These are phyloP conservation scores for Hymenoscyphus fructigenus DNA, from an alignment of 2,329 filamentous ascomycete species.

Conservation along the genomic window DNA sequence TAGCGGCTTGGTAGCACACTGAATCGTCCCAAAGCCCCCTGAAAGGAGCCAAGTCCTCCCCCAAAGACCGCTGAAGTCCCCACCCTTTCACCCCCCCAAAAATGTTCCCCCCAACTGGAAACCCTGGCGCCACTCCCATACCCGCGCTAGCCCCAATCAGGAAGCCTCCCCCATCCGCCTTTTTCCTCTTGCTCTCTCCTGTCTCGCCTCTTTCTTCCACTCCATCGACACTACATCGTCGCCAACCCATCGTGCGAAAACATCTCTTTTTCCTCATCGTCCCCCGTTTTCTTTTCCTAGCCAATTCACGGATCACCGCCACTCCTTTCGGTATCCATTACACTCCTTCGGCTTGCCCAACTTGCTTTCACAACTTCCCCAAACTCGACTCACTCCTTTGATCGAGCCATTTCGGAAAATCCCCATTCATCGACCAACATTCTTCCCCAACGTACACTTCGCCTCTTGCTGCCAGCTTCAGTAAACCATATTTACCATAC, in stretches of 20 bases:
- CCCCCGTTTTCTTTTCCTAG: conserved; percentile 33
- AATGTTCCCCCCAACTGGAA: background rate
- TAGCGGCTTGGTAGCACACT: background rate
- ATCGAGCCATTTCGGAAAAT: conserved; percentile 16
- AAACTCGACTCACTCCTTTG: conserved; percentile 24
- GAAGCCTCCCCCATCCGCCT: background rate
- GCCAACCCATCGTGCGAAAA: conserved; percentile 7
- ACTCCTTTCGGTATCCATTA: conserved; percentile 50
- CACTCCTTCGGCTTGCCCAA: conserved; percentile 38
- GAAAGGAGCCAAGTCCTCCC: background rate
- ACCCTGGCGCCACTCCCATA: background rate
- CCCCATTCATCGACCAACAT: conserved; percentile 9
- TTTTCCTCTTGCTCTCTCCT: background rate
- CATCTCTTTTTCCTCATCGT: conserved; percentile 21
- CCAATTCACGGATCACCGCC: conserved; percentile 45
- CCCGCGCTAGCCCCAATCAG: background rate
- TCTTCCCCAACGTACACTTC: conserved; percentile 26
- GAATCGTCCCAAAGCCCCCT: background rate
- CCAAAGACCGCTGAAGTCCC: background rate
- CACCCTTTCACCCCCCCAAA: background rate
- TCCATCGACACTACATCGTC: conserved; percentile 7
- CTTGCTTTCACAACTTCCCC: conserved; percentile 19
- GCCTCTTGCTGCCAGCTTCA: conserved; percentile 37
- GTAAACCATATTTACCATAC: conserved; percentile 33
- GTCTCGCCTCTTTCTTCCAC: conserved; percentile 1